Percentiles rank a stretch among this genome's conserved stretches.
Evolutionary conservation across 805 yeast genomes (phyloP).

Genomic region (Schwanniomyces vanrijiae): DNA sequence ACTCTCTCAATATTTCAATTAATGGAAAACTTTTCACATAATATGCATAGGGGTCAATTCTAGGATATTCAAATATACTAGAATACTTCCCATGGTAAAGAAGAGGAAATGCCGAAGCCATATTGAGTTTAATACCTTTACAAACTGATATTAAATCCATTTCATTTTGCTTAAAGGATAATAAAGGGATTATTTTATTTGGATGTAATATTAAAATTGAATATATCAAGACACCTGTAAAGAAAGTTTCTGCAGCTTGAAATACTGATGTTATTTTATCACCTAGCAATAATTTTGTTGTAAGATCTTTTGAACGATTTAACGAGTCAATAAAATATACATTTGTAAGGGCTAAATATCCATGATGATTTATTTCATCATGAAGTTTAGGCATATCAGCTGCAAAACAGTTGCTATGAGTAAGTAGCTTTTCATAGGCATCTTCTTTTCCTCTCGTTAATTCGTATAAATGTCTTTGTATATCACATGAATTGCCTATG

Average conservation of each 20-base stretch:
- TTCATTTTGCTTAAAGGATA: slow-evolving; percentile 13
- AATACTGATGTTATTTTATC: slow-evolving; percentile 1
- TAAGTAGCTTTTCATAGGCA: too few species aligned
- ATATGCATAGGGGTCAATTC: neutral
- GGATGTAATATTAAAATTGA: slow-evolving; percentile 30
- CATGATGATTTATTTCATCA: neutral
- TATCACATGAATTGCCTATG: slow-evolving; percentile 15
- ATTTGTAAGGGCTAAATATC: slow-evolving; percentile 12
- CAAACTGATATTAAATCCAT: slow-evolving; percentile 23
- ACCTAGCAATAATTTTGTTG: slow-evolving; percentile 1
- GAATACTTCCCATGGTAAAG: slow-evolving; percentile 5
- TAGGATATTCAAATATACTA: slow-evolving; percentile 5
- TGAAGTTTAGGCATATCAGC: neutral
- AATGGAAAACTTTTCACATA: slow-evolving; percentile 5
- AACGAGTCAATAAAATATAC: slow-evolving; percentile 22
- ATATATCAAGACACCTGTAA: slow-evolving; percentile 21
- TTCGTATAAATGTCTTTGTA: neutral
- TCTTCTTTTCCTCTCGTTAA: neutral
- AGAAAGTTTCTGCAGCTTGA: slow-evolving; percentile 15
- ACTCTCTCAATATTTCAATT: slow-evolving; percentile 4
- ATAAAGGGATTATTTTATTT: slow-evolving; percentile 22
- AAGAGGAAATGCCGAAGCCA: slow-evolving; percentile 9
- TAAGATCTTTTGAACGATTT: slow-evolving; percentile 8
- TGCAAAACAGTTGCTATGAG: neutral
- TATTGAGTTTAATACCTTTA: slow-evolving; percentile 12